Evolutionary conservation across 1,139 yeast genomes (phyloP), one percentile per base, ranked within the genome.

Genomic region (Blastobotrys arbuscula): DNA sequence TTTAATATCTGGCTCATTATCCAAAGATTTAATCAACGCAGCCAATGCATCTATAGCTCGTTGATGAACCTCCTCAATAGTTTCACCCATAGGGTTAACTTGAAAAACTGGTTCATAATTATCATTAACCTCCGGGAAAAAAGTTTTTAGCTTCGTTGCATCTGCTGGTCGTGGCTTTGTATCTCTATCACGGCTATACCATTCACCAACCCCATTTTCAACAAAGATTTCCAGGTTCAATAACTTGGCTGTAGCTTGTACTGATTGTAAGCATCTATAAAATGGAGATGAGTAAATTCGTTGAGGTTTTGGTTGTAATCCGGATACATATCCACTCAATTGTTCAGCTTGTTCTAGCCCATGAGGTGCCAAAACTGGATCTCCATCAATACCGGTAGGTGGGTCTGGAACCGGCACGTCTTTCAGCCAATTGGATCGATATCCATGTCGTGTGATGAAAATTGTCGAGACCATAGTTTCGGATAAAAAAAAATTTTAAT

Each of bases 181-280:
- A 9, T 60, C 59, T 7, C 73, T 53, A 20, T 55, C 56, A 15
- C 58, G 56, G 30, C 58, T 57, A 54, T 68, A 70, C 65, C 63
- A 63, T 55, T 69, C 71, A 24, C 68, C 89, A 16, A 84, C 75
- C 0, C 95, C 95, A 50, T 81, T 67, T 59, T 87, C 95, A 10
- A 83, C 65, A 35, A 70, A 73, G 13, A 86, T 75, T n/a, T 79
- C 78, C 33, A 82, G 61, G 12, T 72, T 78, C 23, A 84, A 67
- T 42, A 66, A 65, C 33, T 76, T 71, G 1, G 90, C 80, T n/a
- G 81, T 69, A 2, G 90, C 86, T 41, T 78, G 75, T 2, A 84
- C 77, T 0, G 97, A 89, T 64, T 92, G 90, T 15, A 90, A 72
- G 65, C 97, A 92, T 53, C 97, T 71, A 64, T 87, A 89, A 64